phyloP scores from a whole-genome alignment of 2,329 filamentous ascomycete species.

The Phoma sp. region DNA sequence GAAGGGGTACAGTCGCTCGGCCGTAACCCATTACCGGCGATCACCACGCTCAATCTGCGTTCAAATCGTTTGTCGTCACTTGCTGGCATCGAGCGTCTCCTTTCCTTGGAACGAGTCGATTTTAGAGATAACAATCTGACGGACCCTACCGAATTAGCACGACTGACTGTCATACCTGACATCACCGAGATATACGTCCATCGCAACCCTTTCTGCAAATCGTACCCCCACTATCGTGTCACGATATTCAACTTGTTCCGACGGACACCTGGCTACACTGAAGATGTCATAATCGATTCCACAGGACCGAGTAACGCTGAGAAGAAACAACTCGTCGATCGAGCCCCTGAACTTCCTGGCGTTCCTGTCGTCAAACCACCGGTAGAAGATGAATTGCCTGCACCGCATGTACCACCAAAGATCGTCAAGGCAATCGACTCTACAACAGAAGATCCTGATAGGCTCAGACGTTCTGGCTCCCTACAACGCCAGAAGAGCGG shows the following conservation, averaged over 20 bases:
- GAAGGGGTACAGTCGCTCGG: slow-evolving; percentile 87
- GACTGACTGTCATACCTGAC: slow-evolving; percentile 87
- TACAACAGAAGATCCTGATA: slow-evolving; percentile 22
- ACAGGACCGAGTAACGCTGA: slow-evolving; percentile 84
- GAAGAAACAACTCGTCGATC: slow-evolving; percentile 81
- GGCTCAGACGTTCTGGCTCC: slow-evolving; percentile 33
- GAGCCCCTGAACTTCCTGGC: slow-evolving; percentile 74
- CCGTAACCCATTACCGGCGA: slow-evolving; percentile 86
- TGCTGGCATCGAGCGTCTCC: slow-evolving; percentile 86
- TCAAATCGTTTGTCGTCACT: slow-evolving; percentile 86
- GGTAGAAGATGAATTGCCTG: slow-evolving; percentile 63
- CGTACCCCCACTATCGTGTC: slow-evolving; percentile 82
- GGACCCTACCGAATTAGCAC: slow-evolving; percentile 89
- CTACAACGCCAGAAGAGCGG: slow-evolving; percentile 46
- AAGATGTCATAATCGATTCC: slow-evolving; percentile 89
- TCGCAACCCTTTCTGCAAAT: slow-evolving; percentile 89
- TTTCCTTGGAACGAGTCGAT: slow-evolving; percentile 87
- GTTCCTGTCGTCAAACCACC: slow-evolving; percentile 79
- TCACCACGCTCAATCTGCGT: slow-evolving; percentile 89
- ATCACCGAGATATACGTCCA: slow-evolving; percentile 91
- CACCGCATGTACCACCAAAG: slow-evolving; percentile 67
- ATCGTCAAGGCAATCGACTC: slow-evolving; percentile 35
- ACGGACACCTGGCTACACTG: slow-evolving; percentile 83
- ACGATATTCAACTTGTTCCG: slow-evolving; percentile 97
- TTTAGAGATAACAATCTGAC: slow-evolving; percentile 86